Conservation (phyloP, 257 asterid species). For the Anisodus tanguticus region DNA sequence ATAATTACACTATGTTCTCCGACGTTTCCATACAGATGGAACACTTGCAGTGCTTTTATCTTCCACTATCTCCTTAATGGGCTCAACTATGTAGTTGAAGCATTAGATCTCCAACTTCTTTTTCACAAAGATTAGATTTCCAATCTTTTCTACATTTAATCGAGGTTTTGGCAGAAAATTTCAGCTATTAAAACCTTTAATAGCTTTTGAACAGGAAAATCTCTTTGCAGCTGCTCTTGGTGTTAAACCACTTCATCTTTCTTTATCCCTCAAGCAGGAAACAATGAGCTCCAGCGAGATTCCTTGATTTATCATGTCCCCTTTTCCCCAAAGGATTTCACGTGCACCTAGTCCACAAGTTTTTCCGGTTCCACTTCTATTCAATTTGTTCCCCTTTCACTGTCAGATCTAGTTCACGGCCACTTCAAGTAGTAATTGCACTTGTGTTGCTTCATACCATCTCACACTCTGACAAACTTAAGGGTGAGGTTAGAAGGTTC, state of each 20-base stretch:
- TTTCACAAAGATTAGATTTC: not conserved
- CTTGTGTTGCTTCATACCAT: not conserved
- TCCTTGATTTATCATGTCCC: not conserved
- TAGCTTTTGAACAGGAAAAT: not conserved
- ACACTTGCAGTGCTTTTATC: constrained; percentile 10
- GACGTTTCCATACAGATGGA: constrained; percentile 15
- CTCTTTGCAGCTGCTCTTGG: constrained; percentile 19
- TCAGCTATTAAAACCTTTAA: not conserved
- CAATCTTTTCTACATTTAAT: constrained; percentile 9
- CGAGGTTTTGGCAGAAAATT: not conserved
- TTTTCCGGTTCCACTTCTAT: not conserved
- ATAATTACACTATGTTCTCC: not conserved
- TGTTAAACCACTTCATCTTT: constrained; percentile 18
- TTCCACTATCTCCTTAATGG: not conserved
- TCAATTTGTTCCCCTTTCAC: not conserved
- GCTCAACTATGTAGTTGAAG: constrained; percentile 3
- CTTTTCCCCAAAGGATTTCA: not conserved
- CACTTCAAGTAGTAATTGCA: not conserved
- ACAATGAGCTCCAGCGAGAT: constrained; percentile 3
- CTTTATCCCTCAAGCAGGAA: not conserved
- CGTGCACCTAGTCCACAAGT: constrained; percentile 15
- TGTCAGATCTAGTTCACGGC: not conserved
- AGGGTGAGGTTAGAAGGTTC: not conserved
- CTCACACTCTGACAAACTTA: not conserved
- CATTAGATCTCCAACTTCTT: not conserved